Evolutionary conservation across 495 filamentous ascomycete species (phyloP).

Genomic region (Neurospora cerealis): DNA sequence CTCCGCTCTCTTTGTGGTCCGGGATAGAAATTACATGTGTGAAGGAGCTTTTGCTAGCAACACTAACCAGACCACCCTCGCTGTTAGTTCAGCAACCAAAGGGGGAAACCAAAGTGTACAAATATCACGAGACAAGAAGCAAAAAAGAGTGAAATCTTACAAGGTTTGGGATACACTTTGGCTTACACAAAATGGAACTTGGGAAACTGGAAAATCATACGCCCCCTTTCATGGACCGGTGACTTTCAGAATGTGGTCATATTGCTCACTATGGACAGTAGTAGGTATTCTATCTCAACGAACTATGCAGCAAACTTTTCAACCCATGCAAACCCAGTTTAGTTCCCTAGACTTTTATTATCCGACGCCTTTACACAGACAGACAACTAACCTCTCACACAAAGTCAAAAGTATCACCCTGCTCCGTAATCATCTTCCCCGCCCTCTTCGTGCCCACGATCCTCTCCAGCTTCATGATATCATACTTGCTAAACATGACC

Average conservation of each 20-base stretch:
- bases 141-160: neutral
- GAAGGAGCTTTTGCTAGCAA: neutral
- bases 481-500: constrained; percentile 77
- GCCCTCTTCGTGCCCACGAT: constrained; percentile 73
- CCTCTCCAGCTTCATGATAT: constrained; percentile 78
- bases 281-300: neutral
- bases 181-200: neutral
- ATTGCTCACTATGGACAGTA: neutral
- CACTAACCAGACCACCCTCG: neutral
- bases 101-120: neutral
- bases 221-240: neutral
- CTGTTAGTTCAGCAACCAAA: neutral
- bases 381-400: constrained; percentile 9
- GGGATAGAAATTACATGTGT: neutral
- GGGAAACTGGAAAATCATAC: neutral
- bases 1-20: neutral
- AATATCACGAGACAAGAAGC: neutral
- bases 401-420: constrained; percentile 88
- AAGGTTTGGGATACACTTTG: neutral
- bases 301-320: neutral
- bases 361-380: neutral
- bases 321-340: neutral
- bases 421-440: constrained; percentile 63
- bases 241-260: neutral
- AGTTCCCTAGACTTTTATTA: neutral